Percentiles rank a stretch among this genome's conserved stretches.
Evolutionary conservation across 2,329 filamentous ascomycete genomes (phyloP).

Genomic region (Emericellopsis cladophorae): DNA sequence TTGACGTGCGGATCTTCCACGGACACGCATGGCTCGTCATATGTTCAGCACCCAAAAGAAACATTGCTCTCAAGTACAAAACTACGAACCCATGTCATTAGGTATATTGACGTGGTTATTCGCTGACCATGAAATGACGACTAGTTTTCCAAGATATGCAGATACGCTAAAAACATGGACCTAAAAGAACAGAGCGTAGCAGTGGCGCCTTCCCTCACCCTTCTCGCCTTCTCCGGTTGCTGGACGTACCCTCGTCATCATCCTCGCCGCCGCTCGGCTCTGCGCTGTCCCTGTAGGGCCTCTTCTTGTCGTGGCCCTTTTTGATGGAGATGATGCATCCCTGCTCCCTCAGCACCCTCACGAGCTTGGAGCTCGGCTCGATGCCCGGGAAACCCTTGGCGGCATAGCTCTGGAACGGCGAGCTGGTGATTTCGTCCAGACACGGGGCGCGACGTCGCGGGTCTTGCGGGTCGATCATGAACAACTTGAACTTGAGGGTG

Average conservation of each 20-base stretch:
- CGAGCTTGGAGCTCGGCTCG: constrained; percentile 62
- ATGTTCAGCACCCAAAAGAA: too few relatives aligned
- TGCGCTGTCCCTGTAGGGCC: constrained; percentile 8
- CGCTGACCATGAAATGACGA: too few relatives aligned
- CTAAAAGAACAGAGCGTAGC: not conserved
- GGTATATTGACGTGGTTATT: too few relatives aligned
- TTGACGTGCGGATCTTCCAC: too few relatives aligned
- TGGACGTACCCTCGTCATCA: constrained; percentile 19
- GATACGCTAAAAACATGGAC: not conserved
- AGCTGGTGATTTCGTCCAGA: constrained; percentile 43
- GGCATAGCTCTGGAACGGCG: constrained; percentile 68
- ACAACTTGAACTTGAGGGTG: constrained; percentile 59
- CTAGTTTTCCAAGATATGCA: not conserved
- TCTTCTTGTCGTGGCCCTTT: constrained; percentile 62
- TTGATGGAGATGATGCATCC: constrained; percentile 78
- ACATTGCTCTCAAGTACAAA: too few relatives aligned
- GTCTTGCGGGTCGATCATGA: constrained; percentile 53
- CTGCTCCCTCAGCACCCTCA: constrained; percentile 63
- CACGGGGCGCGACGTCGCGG: constrained; percentile 31
- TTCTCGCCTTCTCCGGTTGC: constrained; percentile 1
- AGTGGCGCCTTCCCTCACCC: too few relatives aligned
- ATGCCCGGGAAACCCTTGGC: constrained; percentile 82
- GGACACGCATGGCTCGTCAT: too few relatives aligned
- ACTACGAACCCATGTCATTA: too few relatives aligned
- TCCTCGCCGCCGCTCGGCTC: constrained; percentile 28